A percentile compares a stretch with the other conserved stretches of the same genome.
These are phyloP conservation scores for Fusarium sambucinum DNA, from an alignment of 2,329 filamentous ascomycete genomes.

Conservation along the genomic window DNA sequence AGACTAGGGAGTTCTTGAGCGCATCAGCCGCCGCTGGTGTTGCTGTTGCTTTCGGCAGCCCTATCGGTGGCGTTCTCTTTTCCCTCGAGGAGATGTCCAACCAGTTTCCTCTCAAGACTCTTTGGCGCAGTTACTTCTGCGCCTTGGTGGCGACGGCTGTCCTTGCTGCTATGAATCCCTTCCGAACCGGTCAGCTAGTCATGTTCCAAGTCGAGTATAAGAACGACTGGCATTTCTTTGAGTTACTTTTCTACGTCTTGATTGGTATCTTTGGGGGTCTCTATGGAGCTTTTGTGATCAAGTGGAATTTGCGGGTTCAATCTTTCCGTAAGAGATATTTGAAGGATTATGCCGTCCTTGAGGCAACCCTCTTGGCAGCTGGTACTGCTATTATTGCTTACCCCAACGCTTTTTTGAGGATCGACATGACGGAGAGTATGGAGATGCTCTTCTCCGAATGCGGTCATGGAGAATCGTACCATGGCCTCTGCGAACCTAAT, in stretches of 20 bases:
- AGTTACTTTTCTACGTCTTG: constrained; percentile 90
- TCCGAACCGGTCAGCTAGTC: constrained; percentile 95
- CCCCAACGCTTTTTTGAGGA: constrained; percentile 92
- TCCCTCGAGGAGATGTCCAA: constrained; percentile 98
- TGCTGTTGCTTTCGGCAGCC: constrained; percentile 95
- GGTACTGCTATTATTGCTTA: constrained; percentile 94
- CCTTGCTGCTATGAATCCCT: constrained; percentile 95
- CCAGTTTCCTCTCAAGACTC: constrained; percentile 94
- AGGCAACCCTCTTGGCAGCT: constrained; percentile 85
- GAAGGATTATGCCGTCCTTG: constrained; percentile 82
- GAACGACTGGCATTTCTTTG: constrained; percentile 97
- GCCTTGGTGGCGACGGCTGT: constrained; percentile 94
- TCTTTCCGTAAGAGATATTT: constrained; percentile 96
- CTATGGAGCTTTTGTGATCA: constrained; percentile 97
- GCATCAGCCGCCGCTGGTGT: constrained; percentile 96
- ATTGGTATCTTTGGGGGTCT: constrained; percentile 93
- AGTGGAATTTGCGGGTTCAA: constrained; percentile 93
- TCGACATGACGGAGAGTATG: constrained; percentile 99
- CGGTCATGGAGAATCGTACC: constrained; percentile 87
- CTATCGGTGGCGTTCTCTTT: constrained; percentile 96
- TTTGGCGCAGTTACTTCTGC: constrained; percentile 99
- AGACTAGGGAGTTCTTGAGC: constrained; percentile 94
- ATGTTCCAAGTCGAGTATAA: constrained; percentile 99
- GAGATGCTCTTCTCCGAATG: constrained; percentile 96
- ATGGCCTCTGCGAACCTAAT: constrained; percentile 84